Conservation (phyloP, 2,329 filamentous ascomycete genomes). For the Exophiala calicioides region DNA sequence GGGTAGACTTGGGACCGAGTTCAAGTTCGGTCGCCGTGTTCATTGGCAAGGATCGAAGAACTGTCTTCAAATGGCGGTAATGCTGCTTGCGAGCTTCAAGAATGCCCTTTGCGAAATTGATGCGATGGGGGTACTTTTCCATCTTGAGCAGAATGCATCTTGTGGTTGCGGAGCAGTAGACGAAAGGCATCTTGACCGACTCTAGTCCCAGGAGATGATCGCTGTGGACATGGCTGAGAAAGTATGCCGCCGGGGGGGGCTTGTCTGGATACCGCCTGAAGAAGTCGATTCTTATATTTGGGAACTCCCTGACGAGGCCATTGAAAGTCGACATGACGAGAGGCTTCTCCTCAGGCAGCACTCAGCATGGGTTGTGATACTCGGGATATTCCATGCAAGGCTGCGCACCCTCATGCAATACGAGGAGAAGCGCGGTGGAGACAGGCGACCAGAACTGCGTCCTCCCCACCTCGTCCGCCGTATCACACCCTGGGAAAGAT, state of each 20-base stretch:
- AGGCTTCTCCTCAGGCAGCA: background rate
- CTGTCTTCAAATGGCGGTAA: constrained; percentile 71
- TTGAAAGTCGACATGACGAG: constrained; percentile 73
- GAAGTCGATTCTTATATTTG: constrained; percentile 78
- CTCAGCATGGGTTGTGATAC: background rate
- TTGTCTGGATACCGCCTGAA: constrained; percentile 63
- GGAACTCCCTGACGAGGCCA: constrained; percentile 73
- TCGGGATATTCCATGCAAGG: constrained; percentile 8
- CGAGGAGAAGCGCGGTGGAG: no score
- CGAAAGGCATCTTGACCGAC: constrained; percentile 72
- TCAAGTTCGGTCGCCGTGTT: constrained; percentile 78
- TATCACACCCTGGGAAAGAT: no score
- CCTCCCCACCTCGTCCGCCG: no score
- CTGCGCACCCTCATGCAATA: no score
- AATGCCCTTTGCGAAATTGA: constrained; percentile 78
- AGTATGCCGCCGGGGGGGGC: constrained; percentile 73
- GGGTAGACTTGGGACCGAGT: constrained; percentile 64
- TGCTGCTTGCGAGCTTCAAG: constrained; percentile 72
- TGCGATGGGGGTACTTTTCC: constrained; percentile 74
- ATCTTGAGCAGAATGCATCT: constrained; percentile 76
- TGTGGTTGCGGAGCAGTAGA: constrained; percentile 87
- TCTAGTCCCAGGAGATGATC: constrained; percentile 85
- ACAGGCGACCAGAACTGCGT: constrained; percentile 10
- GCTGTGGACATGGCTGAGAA: constrained; percentile 89
- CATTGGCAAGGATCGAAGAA: constrained; percentile 78